Evolutionary conservation across 106 monocot species (phyloP), one percentile per base, ranked within the genome.

Genomic region (Dendrobium catenatum): DNA sequence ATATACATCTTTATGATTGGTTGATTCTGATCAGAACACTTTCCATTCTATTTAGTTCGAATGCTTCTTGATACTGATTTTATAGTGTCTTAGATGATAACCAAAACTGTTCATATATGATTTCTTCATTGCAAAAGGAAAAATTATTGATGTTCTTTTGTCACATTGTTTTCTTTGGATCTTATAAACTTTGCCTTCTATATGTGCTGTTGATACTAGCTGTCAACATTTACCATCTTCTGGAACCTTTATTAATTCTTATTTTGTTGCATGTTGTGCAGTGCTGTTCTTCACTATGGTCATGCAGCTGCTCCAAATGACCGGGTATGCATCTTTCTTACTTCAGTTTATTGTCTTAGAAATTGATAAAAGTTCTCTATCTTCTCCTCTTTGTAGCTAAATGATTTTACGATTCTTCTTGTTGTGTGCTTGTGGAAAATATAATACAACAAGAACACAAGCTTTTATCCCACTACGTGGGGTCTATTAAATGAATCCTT

Each of bases 261-360:
- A 20, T 42, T 74, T 2, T 47, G 5, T 76, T 47, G 42, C 42
- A 51, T 77, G 42, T 26, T 81, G 85, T 88, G 44, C 89, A 98
- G 98, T 87, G 82, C 95, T 85, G 87, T 98, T 86, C 98, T 98
- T 75, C 98, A 98, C 80, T 98, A 98, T 91, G 98, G 98, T 49
- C 98, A 98, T 91, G 91, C 98, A 54, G 95, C 98, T 67, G 93
- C 98, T 86, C 98, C 98, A 83, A 98, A 98, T 88, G 95, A 98
- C 75, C 81, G 87, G 88, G 98, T 98, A 86, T 73, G 41, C 73
- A 59, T 77, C 3, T 76, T 61, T 4, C 33, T 70, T 17, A 70
- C 11, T 37, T 4, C 16, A 3, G 37, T 70, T 70, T 70, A 9
- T 70, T 68, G 15, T 68, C 70, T 70, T 16, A 11, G 20, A 51